Conservation (phyloP, 1,284 basidiomycete genomes). For the Trametes pubescens region DNA sequence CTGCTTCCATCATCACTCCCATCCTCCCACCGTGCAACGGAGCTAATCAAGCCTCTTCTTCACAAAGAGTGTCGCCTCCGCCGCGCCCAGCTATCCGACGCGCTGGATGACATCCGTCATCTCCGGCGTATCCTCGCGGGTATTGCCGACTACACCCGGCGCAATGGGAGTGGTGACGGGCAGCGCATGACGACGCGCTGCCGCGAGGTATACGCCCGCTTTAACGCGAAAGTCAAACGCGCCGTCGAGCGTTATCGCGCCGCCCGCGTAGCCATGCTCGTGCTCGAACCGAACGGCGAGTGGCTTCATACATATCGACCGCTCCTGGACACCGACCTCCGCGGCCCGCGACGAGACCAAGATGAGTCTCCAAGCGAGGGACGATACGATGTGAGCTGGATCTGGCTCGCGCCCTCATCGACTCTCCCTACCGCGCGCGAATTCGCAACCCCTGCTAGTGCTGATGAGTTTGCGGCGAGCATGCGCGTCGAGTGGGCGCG, state of each 20-base stretch:
- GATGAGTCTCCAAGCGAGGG: constrained; percentile 18
- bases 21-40: background rate
- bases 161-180: constrained; percentile 11
- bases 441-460: constrained; percentile 1
- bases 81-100: constrained; percentile 38
- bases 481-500: constrained; percentile 30
- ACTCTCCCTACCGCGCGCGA: background rate
- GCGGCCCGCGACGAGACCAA: too few species aligned
- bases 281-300: constrained; percentile 15
- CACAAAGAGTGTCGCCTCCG: constrained; percentile 25
- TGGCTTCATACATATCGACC: background rate
- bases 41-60: background rate
- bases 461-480: background rate
- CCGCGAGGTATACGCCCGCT: constrained; percentile 1
- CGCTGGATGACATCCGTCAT: constrained; percentile 39
- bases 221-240: constrained; percentile 1
- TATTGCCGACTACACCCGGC: constrained; percentile 9
- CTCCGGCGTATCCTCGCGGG: constrained; percentile 37
- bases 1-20: constrained; percentile 21
- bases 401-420: constrained; percentile 15
- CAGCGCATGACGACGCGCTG: background rate
- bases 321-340: background rate
- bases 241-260: constrained; percentile 12
- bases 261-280: constrained; percentile 9
- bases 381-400: constrained; percentile 24